A percentile compares a stretch with the other conserved stretches of the same genome.
Evolutionary conservation across 345 rosid species (phyloP).

Genomic region (Microthlaspi erraticum): DNA sequence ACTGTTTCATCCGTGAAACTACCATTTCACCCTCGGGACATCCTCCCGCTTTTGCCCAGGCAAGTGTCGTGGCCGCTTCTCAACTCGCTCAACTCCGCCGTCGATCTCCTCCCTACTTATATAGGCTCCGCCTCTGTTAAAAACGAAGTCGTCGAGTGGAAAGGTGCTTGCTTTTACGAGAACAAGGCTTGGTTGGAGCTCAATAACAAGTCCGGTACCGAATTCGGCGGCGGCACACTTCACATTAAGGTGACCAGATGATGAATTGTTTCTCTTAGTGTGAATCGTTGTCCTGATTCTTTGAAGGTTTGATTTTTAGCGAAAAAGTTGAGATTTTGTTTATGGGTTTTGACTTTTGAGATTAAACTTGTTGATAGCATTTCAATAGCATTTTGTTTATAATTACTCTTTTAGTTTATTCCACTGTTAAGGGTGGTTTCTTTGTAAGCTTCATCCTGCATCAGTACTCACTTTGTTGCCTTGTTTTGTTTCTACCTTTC

Average conservation of each 20-base stretch:
- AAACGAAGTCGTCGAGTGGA: slow-evolving; percentile 64
- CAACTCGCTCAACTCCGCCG: slow-evolving; percentile 59
- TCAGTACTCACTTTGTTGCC: background rate
- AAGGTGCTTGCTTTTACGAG: slow-evolving; percentile 88
- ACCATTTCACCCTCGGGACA: slow-evolving; percentile 76
- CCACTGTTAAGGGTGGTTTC: background rate
- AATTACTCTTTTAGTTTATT: background rate
- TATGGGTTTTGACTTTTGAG: slow-evolving; percentile 8
- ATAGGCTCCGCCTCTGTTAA: slow-evolving; percentile 76
- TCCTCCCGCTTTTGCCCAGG: slow-evolving; percentile 74
- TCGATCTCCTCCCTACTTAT: slow-evolving; percentile 80
- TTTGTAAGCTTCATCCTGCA: slow-evolving; percentile 24
- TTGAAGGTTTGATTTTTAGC: slow-evolving; percentile 2
- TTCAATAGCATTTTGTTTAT: background rate
- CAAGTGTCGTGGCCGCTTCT: slow-evolving; percentile 85
- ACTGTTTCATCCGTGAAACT: slow-evolving; percentile 33
- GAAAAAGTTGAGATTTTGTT: slow-evolving; percentile 10
- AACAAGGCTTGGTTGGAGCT: slow-evolving; percentile 91
- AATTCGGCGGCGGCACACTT: slow-evolving; percentile 92
- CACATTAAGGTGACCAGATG: slow-evolving; percentile 66
- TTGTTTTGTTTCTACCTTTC: slow-evolving; percentile 9
- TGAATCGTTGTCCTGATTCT: background rate
- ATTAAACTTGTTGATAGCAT: slow-evolving; percentile 19
- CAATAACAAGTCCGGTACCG: slow-evolving; percentile 73
- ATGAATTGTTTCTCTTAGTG: background rate